A percentile compares a stretch with the other conserved stretches of the same genome.
These are phyloP conservation scores for Mollisia scopiformis DNA, from an alignment of 2,329 filamentous ascomycete genomes.

Conservation along the genomic window DNA sequence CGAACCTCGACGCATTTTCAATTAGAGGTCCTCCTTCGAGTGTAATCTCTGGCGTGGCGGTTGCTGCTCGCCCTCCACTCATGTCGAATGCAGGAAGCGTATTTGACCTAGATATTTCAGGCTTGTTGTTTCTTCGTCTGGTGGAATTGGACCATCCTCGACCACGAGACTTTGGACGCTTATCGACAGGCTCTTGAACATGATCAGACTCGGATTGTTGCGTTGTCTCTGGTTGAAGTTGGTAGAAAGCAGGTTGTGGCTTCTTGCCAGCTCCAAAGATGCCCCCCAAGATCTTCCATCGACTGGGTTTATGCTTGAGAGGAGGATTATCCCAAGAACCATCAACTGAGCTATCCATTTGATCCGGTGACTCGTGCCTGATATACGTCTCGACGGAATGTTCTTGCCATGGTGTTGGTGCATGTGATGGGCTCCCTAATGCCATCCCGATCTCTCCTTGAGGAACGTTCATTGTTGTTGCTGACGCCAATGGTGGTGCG, in stretches of 20 bases:
- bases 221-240: slow-evolving; percentile 30
- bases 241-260: slow-evolving; percentile 33
- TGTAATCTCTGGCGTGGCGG: slow-evolving; percentile 25
- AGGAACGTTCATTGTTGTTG: slow-evolving; percentile 20
- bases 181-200: slow-evolving; percentile 14
- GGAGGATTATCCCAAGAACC: slow-evolving; percentile 9
- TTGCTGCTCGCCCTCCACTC: slow-evolving; percentile 10
- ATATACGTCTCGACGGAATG: slow-evolving; percentile 10
- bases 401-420: slow-evolving; percentile 28
- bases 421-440: slow-evolving; percentile 66
- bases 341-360: slow-evolving; percentile 23
- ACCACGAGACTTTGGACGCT: slow-evolving; percentile 20
- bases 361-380: slow-evolving; percentile 28
- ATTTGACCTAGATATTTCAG: slow-evolving; percentile 30
- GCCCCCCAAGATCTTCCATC: slow-evolving; percentile 61
- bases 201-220: slow-evolving; percentile 14
- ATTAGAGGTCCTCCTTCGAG: slow-evolving; percentile 26
- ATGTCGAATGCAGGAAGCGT: slow-evolving; percentile 31
- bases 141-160: slow-evolving; percentile 28
- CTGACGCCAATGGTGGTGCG: neutral
- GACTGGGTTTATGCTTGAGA: slow-evolving; percentile 48
- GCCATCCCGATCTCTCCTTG: slow-evolving; percentile 67
- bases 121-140: slow-evolving; percentile 30
- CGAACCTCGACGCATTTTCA: slow-evolving; percentile 1
- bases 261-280: slow-evolving; percentile 48